Conservation (phyloP, 2,329 filamentous ascomycete genomes). For the Sporothrix pallida region DNA sequence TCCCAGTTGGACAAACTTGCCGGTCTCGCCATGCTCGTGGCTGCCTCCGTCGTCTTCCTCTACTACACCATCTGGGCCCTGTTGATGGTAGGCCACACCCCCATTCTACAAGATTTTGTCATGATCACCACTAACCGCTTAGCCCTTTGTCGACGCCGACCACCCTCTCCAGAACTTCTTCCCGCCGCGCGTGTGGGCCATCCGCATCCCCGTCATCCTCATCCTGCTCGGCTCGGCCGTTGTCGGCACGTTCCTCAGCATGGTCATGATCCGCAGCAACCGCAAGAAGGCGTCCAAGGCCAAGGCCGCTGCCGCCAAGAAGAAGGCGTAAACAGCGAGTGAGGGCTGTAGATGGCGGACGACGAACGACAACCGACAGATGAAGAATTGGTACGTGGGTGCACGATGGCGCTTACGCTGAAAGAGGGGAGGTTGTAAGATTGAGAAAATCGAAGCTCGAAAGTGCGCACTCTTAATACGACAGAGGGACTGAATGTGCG, state of each 20-base stretch:
- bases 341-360: no score
- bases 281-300: constrained; percentile 96
- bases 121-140: constrained; percentile 17
- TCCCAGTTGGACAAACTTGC: constrained; percentile 84
- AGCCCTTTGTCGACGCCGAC: constrained; percentile 97
- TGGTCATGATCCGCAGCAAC: constrained; percentile 99
- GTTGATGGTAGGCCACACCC: constrained; percentile 73
- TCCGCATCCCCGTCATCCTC: constrained; percentile 96
- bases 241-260: constrained; percentile 91
- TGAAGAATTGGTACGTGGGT: not conserved
- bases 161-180: constrained; percentile 95
- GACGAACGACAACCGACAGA: no score
- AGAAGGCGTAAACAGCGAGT: constrained; percentile 82
- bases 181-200: constrained; percentile 96
- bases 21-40: constrained; percentile 71
- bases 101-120: not conserved
- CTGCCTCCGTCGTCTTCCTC: constrained; percentile 66
- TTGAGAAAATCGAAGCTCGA: no score
- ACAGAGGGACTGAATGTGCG: no score
- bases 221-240: constrained; percentile 90
- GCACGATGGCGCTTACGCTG: no score
- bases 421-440: no score
- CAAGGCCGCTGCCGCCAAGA: constrained; percentile 73
- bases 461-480: no score
- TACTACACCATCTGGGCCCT: constrained; percentile 99